These are phyloP conservation scores for Thyridium curvatum DNA, from an alignment of 2,329 filamentous ascomycete species.

Conservation along the genomic window DNA sequence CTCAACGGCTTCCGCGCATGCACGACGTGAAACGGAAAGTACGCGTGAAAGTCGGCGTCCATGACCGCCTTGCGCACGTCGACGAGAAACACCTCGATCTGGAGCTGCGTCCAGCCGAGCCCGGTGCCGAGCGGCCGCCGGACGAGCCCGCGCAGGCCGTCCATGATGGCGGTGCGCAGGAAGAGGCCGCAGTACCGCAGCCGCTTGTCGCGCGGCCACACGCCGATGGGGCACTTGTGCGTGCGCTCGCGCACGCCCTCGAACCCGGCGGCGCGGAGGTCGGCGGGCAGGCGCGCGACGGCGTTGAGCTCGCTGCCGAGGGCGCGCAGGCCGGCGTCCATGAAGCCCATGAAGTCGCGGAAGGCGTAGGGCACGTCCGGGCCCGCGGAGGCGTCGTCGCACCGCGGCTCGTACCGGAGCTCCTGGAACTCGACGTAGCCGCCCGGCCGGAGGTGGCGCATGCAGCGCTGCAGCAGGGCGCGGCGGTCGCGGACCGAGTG, in stretches of 20 bases:
- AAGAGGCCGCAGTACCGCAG: constrained; percentile 39
- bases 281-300: constrained; percentile 25
- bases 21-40: constrained; percentile 21
- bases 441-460: constrained; percentile 41
- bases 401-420: constrained; percentile 30
- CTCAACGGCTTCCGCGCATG: constrained; percentile 22
- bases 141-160: constrained; percentile 22
- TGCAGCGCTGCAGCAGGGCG: constrained; percentile 28
- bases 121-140: constrained; percentile 19
- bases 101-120: constrained; percentile 23
- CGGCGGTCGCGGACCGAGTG: constrained; percentile 35
- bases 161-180: constrained; percentile 32
- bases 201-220: constrained; percentile 36
- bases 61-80: constrained; percentile 24
- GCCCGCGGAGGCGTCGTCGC: constrained; percentile 37
- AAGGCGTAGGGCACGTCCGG: constrained; percentile 34
- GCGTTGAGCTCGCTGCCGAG: constrained; percentile 36
- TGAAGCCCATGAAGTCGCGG: constrained; percentile 36
- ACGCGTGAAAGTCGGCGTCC: constrained; percentile 19
- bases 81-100: constrained; percentile 28
- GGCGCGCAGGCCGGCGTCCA: constrained; percentile 31
- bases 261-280: constrained; percentile 35
- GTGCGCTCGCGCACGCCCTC: constrained; percentile 19
- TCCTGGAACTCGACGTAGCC: constrained; percentile 46
- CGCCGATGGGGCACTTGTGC: constrained; percentile 42